These are phyloP conservation scores for Ceratocystis cubensis DNA, from an alignment of 2,329 filamentous ascomycete genomes.

Conservation along the genomic window DNA sequence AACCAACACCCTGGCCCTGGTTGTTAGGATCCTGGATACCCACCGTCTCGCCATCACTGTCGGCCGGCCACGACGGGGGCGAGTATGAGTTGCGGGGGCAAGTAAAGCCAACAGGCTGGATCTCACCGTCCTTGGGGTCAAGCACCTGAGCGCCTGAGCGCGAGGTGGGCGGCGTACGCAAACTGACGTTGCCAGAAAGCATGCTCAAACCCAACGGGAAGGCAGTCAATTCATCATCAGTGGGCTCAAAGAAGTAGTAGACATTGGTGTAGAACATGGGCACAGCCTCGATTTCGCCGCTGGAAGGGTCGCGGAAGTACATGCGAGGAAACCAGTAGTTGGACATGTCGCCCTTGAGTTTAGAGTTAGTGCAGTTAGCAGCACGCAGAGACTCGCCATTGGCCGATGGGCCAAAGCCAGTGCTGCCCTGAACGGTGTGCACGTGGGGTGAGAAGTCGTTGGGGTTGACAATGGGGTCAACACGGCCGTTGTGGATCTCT, in stretches of 20 bases:
- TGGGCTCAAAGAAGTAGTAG: constrained; percentile 62
- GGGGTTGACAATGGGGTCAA: constrained; percentile 57
- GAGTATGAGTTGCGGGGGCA: constrained; percentile 44
- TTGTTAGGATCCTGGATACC: constrained; percentile 45
- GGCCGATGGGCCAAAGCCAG: constrained; percentile 50
- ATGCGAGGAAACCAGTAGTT: constrained; percentile 68
- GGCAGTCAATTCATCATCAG: constrained; percentile 52
- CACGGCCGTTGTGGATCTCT: constrained; percentile 47
- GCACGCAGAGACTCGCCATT: constrained; percentile 45
- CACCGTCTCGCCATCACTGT: constrained; percentile 42
- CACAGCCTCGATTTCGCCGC: constrained; percentile 52
- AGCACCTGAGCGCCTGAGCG: constrained; percentile 37
- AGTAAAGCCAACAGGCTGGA: constrained; percentile 46
- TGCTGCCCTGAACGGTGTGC: constrained; percentile 60
- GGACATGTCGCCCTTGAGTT: constrained; percentile 53
- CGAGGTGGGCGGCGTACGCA: constrained; percentile 44
- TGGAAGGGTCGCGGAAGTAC: constrained; percentile 52
- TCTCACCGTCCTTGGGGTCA: constrained; percentile 38
- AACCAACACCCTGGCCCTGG: constrained; percentile 46
- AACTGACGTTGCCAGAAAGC: constrained; percentile 50
- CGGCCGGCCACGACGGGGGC: constrained; percentile 40
- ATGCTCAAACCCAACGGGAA: constrained; percentile 63
- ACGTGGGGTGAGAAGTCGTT: constrained; percentile 48
- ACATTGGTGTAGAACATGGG: constrained; percentile 59
- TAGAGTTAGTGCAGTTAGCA: constrained; percentile 59